Base-by-base conservation (phyloP, 225 moss, liverwort and hornwort genomes). In the Anthoceros angustus region DNA sequence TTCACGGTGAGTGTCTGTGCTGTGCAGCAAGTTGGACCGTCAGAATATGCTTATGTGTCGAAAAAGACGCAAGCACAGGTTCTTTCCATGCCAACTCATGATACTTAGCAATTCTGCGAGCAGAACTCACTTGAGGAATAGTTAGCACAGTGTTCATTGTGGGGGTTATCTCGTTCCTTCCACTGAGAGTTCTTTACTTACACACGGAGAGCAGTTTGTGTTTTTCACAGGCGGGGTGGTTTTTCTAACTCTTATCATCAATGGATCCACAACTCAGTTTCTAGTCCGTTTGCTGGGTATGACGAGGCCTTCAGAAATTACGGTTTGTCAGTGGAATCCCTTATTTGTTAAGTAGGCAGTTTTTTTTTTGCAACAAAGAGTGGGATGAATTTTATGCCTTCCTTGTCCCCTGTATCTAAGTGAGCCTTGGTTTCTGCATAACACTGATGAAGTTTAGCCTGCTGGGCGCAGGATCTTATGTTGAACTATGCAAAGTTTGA, bases 171-270 rank as follows among this genome's bases (percentile, higher is more conserved):
- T 39, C 43, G 50, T n/a, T 11, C 62, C 39, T 39, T 32, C 39
- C 18, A 42, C 4, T 45, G 21, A 25, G 25, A 10, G 48, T 39
- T 14, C 25, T 41, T 45, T 21, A 12, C n/a, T 25, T 3, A 65
- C 25, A 40, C 15, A 9, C 0, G n/a, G 9, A 40, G 14, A 67
- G 70, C 89, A 98, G 98, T 87, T 98, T 63, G 98, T 98, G 61
- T 92, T 98, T 72, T 83, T 98, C 71, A 98, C 98, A 77, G 98
- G 98, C 65, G 98, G 98, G 69, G 80, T 98, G 74, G 98, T 98
- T 62, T 81, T 98, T 23, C 69, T 98, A 66, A 92, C 98, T 61
- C 84, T 98, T 74, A 84, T 98, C 67, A 63, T 98, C 50, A 98
- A 98, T 63, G 98, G 98, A 41, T 73, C 82, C 20, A 87, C 98